A percentile compares a stretch with the other conserved stretches of the same genome.
Conservation (phyloP, 768 basidiomycete genomes). For the Pisolithus sp. region DNA sequence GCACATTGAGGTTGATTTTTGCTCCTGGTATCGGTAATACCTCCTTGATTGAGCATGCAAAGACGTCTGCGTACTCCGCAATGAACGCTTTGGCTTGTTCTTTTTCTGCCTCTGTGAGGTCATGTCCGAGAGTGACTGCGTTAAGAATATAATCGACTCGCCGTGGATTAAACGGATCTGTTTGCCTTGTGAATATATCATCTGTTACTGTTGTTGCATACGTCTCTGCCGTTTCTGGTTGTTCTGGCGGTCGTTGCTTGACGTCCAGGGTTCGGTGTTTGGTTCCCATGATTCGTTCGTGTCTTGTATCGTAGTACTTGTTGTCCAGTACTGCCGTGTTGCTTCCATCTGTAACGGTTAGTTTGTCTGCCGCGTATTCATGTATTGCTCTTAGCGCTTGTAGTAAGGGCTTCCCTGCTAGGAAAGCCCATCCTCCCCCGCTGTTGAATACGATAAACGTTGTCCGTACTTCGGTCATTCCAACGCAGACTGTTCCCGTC, state of each 20-base stretch:
- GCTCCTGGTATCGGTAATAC: slow-evolving; percentile 21
- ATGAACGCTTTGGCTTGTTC: slow-evolving; percentile 20
- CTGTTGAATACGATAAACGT: neutral
- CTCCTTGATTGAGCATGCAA: slow-evolving; percentile 34
- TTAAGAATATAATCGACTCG: slow-evolving; percentile 15
- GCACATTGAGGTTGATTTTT: slow-evolving; percentile 1
- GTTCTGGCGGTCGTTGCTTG: neutral
- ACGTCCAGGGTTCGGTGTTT: neutral
- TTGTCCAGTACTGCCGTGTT: neutral
- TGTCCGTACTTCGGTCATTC: too few relatives aligned
- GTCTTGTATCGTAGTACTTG: neutral
- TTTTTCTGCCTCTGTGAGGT: slow-evolving; percentile 22
- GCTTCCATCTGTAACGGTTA: neutral
- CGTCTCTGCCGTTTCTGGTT: neutral
- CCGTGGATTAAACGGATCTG: neutral
- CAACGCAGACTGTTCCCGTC: too few relatives aligned
- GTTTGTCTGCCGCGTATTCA: slow-evolving; percentile 16
- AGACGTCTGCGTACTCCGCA: slow-evolving; percentile 30
- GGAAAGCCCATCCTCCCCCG: slow-evolving; percentile 3
- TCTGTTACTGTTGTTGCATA: neutral
- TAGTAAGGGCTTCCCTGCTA: slow-evolving; percentile 21
- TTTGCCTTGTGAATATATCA: neutral
- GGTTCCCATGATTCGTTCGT: neutral
- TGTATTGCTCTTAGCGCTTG: slow-evolving; percentile 16
- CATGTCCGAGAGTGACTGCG: slow-evolving; percentile 21